Percentiles rank a stretch among this genome's conserved stretches.
These are phyloP conservation scores for Fistulifera pelliculosa DNA, from an alignment of 108 stramenopile species.

Conservation along the genomic window DNA sequence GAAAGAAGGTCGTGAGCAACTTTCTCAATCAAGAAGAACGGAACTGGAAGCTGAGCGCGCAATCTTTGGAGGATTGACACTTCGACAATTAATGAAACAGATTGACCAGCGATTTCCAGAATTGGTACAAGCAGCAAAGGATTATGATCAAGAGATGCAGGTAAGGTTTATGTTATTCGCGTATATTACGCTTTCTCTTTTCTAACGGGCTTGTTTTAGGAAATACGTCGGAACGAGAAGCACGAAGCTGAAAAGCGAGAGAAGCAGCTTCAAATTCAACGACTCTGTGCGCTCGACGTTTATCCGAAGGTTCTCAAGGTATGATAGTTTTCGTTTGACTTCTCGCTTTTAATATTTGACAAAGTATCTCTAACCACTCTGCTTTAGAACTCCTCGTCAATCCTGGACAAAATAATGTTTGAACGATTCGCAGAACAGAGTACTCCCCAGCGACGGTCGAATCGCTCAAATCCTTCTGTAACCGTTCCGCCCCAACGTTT, in stretches of 20 bases:
- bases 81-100: conserved; percentile 21
- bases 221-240: neutral
- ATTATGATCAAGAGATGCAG: conserved; percentile 5
- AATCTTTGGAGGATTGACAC: conserved; percentile 10
- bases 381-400: too few relatives aligned
- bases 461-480: too few relatives aligned
- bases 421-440: too few relatives aligned
- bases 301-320: too few relatives aligned
- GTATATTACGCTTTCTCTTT: too few relatives aligned
- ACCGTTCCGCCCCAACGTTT: too few relatives aligned
- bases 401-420: too few relatives aligned
- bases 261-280: conserved; percentile 18
- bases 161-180: neutral
- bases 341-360: too few relatives aligned
- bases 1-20: conserved; percentile 1
- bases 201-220: neutral
- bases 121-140: neutral
- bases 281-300: too few relatives aligned
- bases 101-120: conserved; percentile 22
- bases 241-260: neutral
- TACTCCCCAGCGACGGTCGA: too few relatives aligned
- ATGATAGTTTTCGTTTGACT: too few relatives aligned
- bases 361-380: too few relatives aligned
- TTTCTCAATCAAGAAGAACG: neutral
- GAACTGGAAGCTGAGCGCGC: conserved; percentile 12